Base-by-base conservation (phyloP, 2,329 filamentous ascomycete genomes). In the Pseudocercospora vitis region DNA sequence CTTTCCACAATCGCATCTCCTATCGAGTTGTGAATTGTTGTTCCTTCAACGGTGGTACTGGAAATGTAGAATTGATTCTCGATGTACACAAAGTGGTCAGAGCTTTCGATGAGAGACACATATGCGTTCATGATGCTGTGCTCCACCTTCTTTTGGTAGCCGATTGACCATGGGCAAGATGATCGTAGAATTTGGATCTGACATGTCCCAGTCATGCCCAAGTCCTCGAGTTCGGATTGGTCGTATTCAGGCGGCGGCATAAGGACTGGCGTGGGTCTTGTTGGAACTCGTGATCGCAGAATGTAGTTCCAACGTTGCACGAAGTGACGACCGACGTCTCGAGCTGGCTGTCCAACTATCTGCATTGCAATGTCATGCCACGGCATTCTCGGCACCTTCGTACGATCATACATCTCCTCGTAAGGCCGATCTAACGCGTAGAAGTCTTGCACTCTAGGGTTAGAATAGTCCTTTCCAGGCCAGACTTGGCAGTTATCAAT, bases 301-400 rank as follows among this genome's bases (percentile, higher is more conserved):
- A 99, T 85, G 64, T 97, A 97, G 70, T 97, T 97, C 94, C 94
- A 99, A 56, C 94, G 83, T 72, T 99, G 94, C 3, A 97, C 91
- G 67, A 99, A 99, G 71, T 97, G 94, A 18, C 94, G 84, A 2
- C 91, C 96, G 58, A 97, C 76, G 73, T 99, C 94, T 62, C 94
- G 83, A 9, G 94, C 92, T 2, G 94, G 94, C 70, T 97, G 94
- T 3, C 94, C 94, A 37, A 97, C 91, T 35, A 99, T 86, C 71
- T 97, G 94, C 94, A 99, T 97, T 2, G 87, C 85, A 58, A 99
- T 91, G 70, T 99, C 94, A 67, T 99, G 94, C 94, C 94, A 99
- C 1, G 94, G 92, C 94, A 97, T 99, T 57, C 94, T 81, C 1
- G 94, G 91, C 14, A 92, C 82, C 68, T 88, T 88, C 56, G 84